Evolutionary conservation across 129 eudicot genomes (phyloP).

Genomic region (Silybum marianum): DNA sequence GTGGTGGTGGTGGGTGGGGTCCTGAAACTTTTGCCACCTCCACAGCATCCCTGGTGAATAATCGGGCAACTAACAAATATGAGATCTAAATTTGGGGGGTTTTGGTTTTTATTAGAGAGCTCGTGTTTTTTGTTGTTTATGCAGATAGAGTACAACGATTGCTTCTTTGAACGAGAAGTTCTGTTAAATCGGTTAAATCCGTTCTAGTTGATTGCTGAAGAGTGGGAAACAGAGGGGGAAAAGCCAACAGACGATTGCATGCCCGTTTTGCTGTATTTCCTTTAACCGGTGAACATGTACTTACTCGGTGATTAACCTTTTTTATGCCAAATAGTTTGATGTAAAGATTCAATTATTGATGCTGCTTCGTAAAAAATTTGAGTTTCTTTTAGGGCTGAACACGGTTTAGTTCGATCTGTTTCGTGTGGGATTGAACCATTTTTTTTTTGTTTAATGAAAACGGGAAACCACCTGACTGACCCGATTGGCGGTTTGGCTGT

Average conservation of each 20-base stretch:
- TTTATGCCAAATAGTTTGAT: constrained; percentile 26
- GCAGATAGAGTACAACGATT: neutral
- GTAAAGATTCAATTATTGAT: constrained; percentile 26
- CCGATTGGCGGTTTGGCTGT: neutral
- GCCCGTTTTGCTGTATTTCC: constrained; percentile 1
- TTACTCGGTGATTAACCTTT: constrained; percentile 20
- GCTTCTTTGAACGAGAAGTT: neutral
- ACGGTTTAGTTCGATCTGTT: neutral
- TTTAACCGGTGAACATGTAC: constrained; percentile 20
- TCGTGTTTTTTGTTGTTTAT: neutral
- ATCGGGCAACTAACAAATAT: neutral
- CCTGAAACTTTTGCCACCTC: neutral
- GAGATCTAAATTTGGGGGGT: neutral
- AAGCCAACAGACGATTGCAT: neutral
- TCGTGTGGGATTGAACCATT: constrained; percentile 17
- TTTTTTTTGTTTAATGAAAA: neutral
- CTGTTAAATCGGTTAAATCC: neutral
- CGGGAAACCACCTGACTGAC: neutral
- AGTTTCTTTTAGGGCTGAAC: constrained; percentile 16
- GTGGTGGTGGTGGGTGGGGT: neutral
- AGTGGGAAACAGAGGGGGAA: neutral
- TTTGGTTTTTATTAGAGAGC: neutral
- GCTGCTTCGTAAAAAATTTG: constrained; percentile 17
- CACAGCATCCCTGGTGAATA: neutral
- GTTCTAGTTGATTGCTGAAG: neutral